Evolutionary conservation across 73 alveolate species (phyloP).

Genomic region (Paramecium biaurelia): DNA sequence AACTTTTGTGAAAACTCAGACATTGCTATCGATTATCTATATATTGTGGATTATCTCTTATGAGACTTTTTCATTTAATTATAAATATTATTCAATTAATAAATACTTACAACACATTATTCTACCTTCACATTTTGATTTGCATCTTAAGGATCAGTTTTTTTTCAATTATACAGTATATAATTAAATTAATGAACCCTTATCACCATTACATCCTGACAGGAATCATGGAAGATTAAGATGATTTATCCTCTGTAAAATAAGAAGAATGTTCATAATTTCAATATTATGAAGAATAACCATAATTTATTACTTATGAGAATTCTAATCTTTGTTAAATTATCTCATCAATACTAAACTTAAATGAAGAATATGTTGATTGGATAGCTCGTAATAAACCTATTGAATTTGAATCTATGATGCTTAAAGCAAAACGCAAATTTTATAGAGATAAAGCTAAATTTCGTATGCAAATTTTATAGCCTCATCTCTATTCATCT

Average conservation of each 20-base stretch:
- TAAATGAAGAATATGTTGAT: neutral
- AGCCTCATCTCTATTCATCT: neutral
- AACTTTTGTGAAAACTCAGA: neutral
- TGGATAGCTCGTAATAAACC: conserved; percentile 26
- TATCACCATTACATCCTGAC: neutral
- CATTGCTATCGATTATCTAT: neutral
- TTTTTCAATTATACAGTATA: neutral
- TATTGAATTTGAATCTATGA: neutral
- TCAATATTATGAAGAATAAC: neutral
- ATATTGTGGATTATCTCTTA: neutral
- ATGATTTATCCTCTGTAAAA: conserved; percentile 3
- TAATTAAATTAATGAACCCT: neutral
- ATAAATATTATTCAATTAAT: neutral
- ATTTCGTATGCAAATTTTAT: neutral
- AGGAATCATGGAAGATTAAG: neutral
- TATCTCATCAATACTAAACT: neutral
- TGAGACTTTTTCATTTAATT: neutral
- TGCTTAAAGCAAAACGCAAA: neutral
- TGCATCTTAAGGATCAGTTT: neutral
- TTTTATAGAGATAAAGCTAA: conserved; percentile 37
- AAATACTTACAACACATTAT: neutral
- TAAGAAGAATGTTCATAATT: conserved; percentile 11
- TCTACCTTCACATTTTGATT: neutral
- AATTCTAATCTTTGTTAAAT: conserved; percentile 1
- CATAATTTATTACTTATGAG: conserved; percentile 2